Evolutionary conservation across 2,329 filamentous ascomycete species (phyloP).

Genomic region (Microsporum ferrugineum): DNA sequence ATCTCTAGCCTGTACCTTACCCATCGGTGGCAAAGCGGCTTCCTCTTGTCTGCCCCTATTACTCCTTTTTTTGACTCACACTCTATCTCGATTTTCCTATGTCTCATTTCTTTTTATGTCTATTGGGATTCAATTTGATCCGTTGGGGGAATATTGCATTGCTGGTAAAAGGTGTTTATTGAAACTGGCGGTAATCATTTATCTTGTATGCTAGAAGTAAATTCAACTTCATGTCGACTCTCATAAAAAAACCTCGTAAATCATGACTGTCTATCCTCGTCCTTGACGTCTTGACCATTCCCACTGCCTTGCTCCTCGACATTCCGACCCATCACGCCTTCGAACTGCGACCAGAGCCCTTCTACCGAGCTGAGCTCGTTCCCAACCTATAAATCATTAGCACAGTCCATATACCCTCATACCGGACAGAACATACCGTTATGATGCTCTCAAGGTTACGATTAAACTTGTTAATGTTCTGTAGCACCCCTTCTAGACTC

Average conservation of each 20-base stretch:
- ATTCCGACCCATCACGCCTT: constrained; percentile 81
- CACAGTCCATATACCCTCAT: not conserved
- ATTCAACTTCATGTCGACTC: not conserved
- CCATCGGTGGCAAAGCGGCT: not conserved
- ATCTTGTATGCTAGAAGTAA: constrained; percentile 1
- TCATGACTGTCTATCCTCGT: constrained; percentile 15
- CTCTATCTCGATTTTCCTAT: not conserved
- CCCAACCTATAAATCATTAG: constrained; percentile 47
- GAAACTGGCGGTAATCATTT: not conserved
- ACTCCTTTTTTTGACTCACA: not conserved
- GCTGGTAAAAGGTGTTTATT: constrained; percentile 3
- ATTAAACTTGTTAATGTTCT: constrained; percentile 93
- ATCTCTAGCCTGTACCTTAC: not conserved
- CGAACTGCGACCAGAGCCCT: constrained; percentile 92
- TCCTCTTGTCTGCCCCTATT: not conserved
- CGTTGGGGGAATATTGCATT: not conserved
- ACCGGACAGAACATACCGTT: constrained; percentile 43
- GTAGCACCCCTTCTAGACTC: constrained; percentile 76
- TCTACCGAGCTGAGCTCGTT: constrained; percentile 98
- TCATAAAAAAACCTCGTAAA: not conserved
- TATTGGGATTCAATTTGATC: not conserved
- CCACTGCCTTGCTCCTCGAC: constrained; percentile 17
- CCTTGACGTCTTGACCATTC: not conserved
- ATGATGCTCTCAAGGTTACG: constrained; percentile 84
- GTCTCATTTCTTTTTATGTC: not conserved